Evolutionary conservation across 192 early-diverging fungal species (phyloP), one percentile per base, ranked within the genome.

Genomic region (Entomortierella chlamydospora): DNA sequence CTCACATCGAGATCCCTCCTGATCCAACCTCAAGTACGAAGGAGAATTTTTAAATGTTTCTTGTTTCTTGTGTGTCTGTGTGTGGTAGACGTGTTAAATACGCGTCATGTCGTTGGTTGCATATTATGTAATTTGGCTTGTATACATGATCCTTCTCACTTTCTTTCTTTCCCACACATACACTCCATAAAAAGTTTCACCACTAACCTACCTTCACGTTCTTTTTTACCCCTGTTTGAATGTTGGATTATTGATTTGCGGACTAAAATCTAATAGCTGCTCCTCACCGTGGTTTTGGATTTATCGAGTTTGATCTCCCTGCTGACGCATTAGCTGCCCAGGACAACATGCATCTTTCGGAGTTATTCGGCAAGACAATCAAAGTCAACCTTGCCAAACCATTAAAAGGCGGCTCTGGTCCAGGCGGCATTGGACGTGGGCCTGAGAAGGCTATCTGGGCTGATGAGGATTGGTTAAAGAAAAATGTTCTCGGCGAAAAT

Each of bases 271-370:
- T 56, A 53, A 12, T 55, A 87, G 86, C 69, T 39, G 91, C 91
- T 61, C 83, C 83, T 31, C 97, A 98, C 81, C 90, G 96, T 42
- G 98, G 98, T 12, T 98, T 98, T 79, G 97, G 93, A 15, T 98
- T 99, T 83, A 86, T 99, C 20, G 96, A 98, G 80, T 99, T 94
- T 73, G 97, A 98, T 72, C 80, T 86, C 18, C 70, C 89, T 9
- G 90, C 87, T 34, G 97, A 99, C 84, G 94, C 95, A 3, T 28
- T 71, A 47, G 95, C 93, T 23, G 96, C 98, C n/a, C 90, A 94
- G 54, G 94, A 96, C 73, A 99, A 99, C 86, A 95, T 99, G 96
- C 81, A 95, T 68, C 80, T 91, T 29, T 87, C 93, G 39, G 97
- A 99, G 82, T 82, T 99, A 47, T 91, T 90, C 77, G 97, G 97